A percentile compares a stretch with the other conserved stretches of the same genome.
Evolutionary conservation across 78 protist species (phyloP).

Genomic region (Cavenderia fasciculata): DNA sequence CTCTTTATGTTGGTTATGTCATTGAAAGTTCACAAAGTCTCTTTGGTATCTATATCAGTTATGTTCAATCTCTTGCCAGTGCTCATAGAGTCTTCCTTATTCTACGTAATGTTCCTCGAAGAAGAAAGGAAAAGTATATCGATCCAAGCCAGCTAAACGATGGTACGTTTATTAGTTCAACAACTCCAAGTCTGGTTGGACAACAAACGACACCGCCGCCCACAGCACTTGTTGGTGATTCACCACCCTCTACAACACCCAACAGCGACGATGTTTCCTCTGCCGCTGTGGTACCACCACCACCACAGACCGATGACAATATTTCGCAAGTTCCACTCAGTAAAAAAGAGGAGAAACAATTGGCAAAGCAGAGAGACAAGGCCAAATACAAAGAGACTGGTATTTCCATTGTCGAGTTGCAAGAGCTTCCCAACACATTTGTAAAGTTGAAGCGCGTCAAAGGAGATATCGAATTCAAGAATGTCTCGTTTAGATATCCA

Average conservation of each 20-base stretch:
- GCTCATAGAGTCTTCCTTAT: slow-evolving; percentile 60
- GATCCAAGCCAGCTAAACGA: no score
- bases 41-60: slow-evolving; percentile 67
- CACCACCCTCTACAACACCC: neutral
- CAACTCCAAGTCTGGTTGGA: neutral
- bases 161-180: slow-evolving; percentile 1
- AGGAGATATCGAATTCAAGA: slow-evolving; percentile 81
- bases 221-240: slow-evolving; percentile 9
- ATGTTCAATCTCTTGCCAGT: slow-evolving; percentile 60
- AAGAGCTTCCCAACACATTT: slow-evolving; percentile 1
- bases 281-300: neutral
- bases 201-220: slow-evolving; percentile 3
- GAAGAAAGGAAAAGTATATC: no score
- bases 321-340: no score
- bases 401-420: slow-evolving; percentile 46
- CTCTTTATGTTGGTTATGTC: slow-evolving; percentile 58
- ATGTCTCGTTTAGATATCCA: slow-evolving; percentile 86
- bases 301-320: no score
- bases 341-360: slow-evolving; percentile 2
- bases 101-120: slow-evolving; percentile 58
- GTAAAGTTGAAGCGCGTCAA: neutral
- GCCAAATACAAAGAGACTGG: slow-evolving; percentile 43
- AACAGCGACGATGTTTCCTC: neutral
- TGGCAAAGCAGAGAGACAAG: slow-evolving; percentile 32
- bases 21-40: slow-evolving; percentile 24